phyloP scores from a whole-genome alignment of 1,284 basidiomycete species.

The Boletus calvinii region DNA sequence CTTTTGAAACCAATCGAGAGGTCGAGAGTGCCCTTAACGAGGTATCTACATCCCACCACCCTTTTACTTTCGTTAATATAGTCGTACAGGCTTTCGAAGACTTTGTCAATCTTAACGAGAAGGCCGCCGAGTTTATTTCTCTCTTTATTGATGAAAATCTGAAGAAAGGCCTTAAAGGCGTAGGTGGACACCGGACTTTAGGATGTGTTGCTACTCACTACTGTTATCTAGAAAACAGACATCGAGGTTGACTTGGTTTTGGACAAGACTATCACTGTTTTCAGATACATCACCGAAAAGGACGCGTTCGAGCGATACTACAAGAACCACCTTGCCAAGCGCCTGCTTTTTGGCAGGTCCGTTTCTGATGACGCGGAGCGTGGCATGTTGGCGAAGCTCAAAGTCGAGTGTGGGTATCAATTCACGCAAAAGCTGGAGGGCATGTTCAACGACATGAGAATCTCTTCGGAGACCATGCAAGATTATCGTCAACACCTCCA shows the following conservation, averaged over 20 bases:
- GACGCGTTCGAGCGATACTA: slow-evolving; percentile 99
- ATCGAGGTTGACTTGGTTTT: slow-evolving; percentile 86
- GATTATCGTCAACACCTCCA: slow-evolving; percentile 66
- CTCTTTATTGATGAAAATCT: slow-evolving; percentile 97
- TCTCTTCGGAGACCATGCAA: slow-evolving; percentile 82
- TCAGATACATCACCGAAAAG: slow-evolving; percentile 94
- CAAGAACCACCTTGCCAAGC: slow-evolving; percentile 93
- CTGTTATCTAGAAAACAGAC: slow-evolving; percentile 81
- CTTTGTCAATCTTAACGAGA: slow-evolving; percentile 89
- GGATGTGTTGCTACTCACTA: slow-evolving; percentile 6
- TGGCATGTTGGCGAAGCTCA: slow-evolving; percentile 97
- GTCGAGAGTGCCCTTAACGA: slow-evolving; percentile 88
- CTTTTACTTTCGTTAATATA: not conserved
- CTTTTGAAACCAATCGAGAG: slow-evolving; percentile 76
- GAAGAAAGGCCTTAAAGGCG: slow-evolving; percentile 93
- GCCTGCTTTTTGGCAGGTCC: slow-evolving; percentile 82
- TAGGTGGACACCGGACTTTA: slow-evolving; percentile 41
- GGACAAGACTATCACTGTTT: slow-evolving; percentile 94
- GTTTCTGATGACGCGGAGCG: slow-evolving; percentile 97
- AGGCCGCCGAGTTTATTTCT: slow-evolving; percentile 93
- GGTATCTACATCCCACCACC: slow-evolving; percentile 42
- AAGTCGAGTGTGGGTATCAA: slow-evolving; percentile 94
- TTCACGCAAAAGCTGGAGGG: slow-evolving; percentile 99
- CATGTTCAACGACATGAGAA: slow-evolving; percentile 98
- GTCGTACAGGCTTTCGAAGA: slow-evolving; percentile 79